Evolutionary conservation across 805 yeast species (phyloP), one percentile per base, ranked within the genome.

Genomic region (Candida orba): DNA sequence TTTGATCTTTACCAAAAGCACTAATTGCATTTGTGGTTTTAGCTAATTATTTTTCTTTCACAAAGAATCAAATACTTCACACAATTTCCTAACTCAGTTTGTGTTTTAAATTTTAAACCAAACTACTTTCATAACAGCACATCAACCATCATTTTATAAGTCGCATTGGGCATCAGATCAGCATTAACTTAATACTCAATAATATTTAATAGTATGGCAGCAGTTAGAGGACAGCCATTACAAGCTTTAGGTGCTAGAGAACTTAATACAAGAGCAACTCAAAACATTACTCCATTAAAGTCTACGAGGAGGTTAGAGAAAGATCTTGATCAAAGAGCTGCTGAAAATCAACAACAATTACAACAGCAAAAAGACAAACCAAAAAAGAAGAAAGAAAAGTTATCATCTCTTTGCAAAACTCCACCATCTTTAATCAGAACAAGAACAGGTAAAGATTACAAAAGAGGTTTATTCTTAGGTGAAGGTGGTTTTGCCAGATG

Each of bases 401-500:
- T 88, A 35, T 84, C 95, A 3, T 78, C 96, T 0, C 72, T 93
- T 41, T 93, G 99, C 65, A 87, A 88, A 65, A 93, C 99, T 2
- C 99, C 99, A 3, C 99, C 99, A 31, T 84, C 95, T 15, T 74
- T 90, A 51, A 95, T 93, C 52, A 76, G 91, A 53, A 87, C 93
- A 36, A 77, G 90, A 65, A 73, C 76, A 46, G 96, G 96, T 36
- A 78, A 86, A 59, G 95, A 89, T 54, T 93, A 85, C 64, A 87
- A 84, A 51, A 77, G 98, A 60, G 98, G 98, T 2, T 73, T 73
- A 47, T 90, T 89, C 56, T 71, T 93, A 31, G 99, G 99, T 32
- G 98, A 91, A 68, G 99, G 99, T 48, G 99, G 99, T 0, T 93
- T 93, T 71, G 99, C 99, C 15, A 79, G 98, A 59, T 93, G 99